Evolutionary conservation across 106 monocot genomes (phyloP), one percentile per base, ranked within the genome.

Genomic region (Xerophyta viscosa): DNA sequence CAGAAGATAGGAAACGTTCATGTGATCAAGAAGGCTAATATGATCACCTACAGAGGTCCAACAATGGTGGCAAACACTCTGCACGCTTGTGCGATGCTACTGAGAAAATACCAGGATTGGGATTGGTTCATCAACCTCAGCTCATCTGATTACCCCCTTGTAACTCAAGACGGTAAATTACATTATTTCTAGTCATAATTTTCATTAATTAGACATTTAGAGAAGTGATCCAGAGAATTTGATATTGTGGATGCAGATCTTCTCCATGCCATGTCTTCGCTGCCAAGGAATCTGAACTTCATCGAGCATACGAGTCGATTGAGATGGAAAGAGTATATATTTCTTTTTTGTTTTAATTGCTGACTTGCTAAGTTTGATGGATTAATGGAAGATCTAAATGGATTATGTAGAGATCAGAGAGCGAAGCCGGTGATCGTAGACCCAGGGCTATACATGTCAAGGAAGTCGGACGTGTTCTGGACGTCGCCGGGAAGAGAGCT

Each of bases 261-360:
- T 18, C 70, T 89, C 18, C 67, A 76, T 25, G 37, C 41, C 1
- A 83, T 89, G 52, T 72, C 88, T 5, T 58, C 71, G 2, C 19
- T 91, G 58, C 81, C 90, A 1, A 77, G 70, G 71, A 75, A 81
- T 63, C 39, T 81, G 21, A 91, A 75, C 68, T 91, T 84, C 37
- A 26, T 91, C 0, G 84, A 91, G 56, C 77, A 84, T 45, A 85
- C 81, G 5, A 78, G 90, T 46, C 12, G 30, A 20, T 46, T 91
- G 26, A 84, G 84, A 30, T 91, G 90, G 90, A 91, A 91, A 33
- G 84, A 65, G 90, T 91, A 39, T 81, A 81, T 3, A 3, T 1
- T 33, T 33, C 3, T 39, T 39, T 2, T 39, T 39, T 15, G 13
- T 39, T 39, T 39, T 33, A 6, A 33, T 33, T 33, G 5, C 33